Evolutionary conservation across 768 basidiomycete genomes (phyloP), one percentile per base, ranked within the genome.

Genomic region (Hortiboletus campestris): DNA sequence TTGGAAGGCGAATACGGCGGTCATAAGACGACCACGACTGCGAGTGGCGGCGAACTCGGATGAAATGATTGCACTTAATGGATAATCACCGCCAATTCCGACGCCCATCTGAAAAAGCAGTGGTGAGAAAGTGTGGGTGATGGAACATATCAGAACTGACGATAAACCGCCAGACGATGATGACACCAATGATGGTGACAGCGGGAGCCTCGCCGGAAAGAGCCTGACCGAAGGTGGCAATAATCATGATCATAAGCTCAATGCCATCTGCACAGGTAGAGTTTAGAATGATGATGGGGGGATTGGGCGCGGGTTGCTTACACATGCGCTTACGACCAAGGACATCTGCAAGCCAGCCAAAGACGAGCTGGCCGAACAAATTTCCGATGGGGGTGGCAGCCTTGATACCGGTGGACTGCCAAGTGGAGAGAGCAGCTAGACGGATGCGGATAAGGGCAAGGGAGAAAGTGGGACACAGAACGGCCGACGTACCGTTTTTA

Each of bases 51-150:
- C 87, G 62, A 94, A 96, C 67, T 96, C 93, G 32, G 89, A 92
- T 4, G 92, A 85, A 64, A 95, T 94, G 64, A 92, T 86, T 17
- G 93, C 88, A 49, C 81, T 84, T 0, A 94, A 69, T 7, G 93
- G 93, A 67, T 95, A 94, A 63, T 95, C 93, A 17, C 93, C 93
- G 6, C 92, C 93, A 17, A 94, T 89, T 6, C 93, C 92, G 3
- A 93, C 69, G 0, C 90, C 90, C 81, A 84, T 84, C 85, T 82
- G 42, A 46, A 3, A 35, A 34, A 6, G 25, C 2, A 28, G 17
- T 11, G 34, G 16, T 51, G 25, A 51, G 31, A 12, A 28, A 25
- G 35, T 5, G 25, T 13, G 36, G 20, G 20, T n/a, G 25, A 41
- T 22, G 36, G 31, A 43, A 40, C 1, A 8, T 6, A 17, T 40